A percentile compares a stretch with the other conserved stretches of the same genome.
phyloP scores from a whole-genome alignment of 2,329 filamentous ascomycete species.

The Hymenoscyphus fraxineus region DNA sequence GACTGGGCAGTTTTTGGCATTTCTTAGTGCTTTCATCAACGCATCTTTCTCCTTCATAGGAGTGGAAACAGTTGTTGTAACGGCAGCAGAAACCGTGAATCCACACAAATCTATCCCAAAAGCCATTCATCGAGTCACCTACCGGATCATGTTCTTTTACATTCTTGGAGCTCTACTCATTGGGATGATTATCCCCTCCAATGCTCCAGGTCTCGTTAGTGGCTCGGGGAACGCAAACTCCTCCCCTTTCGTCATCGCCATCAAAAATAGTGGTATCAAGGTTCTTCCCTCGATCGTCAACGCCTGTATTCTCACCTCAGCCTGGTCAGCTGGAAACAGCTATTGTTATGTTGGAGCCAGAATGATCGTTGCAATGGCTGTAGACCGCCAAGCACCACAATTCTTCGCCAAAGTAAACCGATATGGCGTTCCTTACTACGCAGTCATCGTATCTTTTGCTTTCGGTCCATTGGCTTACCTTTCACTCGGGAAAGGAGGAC shows the following conservation, averaged over 20 bases:
- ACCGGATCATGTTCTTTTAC: slow-evolving; percentile 72
- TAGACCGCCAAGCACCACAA: slow-evolving; percentile 47
- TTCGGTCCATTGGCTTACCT: slow-evolving; percentile 31
- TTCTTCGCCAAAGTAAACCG: slow-evolving; percentile 47
- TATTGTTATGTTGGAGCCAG: slow-evolving; percentile 48
- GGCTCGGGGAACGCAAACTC: slow-evolving; percentile 10
- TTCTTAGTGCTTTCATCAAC: slow-evolving; percentile 51
- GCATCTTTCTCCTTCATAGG: slow-evolving; percentile 48
- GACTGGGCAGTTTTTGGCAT: slow-evolving; percentile 4
- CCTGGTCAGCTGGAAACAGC: slow-evolving; percentile 52
- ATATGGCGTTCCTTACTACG: slow-evolving; percentile 45
- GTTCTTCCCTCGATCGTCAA: slow-evolving; percentile 69
- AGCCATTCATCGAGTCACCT: slow-evolving; percentile 76
- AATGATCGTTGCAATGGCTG: slow-evolving; percentile 47
- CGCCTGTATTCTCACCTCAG: slow-evolving; percentile 64
- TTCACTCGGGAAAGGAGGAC: slow-evolving; percentile 45
- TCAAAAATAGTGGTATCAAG: slow-evolving; percentile 7
- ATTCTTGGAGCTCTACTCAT: slow-evolving; percentile 68
- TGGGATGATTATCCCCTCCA: slow-evolving; percentile 45
- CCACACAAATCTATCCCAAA: slow-evolving; percentile 66
- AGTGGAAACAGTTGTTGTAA: slow-evolving; percentile 41
- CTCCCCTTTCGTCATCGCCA: slow-evolving; percentile 47
- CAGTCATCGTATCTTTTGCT: slow-evolving; percentile 35
- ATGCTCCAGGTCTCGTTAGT: slow-evolving; percentile 29
- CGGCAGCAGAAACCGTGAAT: slow-evolving; percentile 67